These are phyloP conservation scores for Solanum peruvianum DNA, from an alignment of 257 asterid species.

Conservation along the genomic window DNA sequence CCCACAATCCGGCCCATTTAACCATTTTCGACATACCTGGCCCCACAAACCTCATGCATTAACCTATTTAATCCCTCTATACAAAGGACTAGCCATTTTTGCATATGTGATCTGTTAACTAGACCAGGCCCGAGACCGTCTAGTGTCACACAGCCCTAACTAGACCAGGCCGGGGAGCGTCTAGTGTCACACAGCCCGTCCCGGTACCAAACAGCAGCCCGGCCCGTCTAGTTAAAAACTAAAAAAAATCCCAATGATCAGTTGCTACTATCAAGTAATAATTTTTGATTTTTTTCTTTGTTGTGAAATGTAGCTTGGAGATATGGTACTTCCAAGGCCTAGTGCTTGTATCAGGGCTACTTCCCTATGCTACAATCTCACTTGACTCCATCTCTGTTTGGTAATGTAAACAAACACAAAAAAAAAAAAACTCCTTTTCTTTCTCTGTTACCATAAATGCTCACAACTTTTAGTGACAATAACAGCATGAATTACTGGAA, in stretches of 20 bases:
- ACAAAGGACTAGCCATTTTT: background rate
- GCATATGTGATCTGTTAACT: background rate
- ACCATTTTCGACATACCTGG: background rate
- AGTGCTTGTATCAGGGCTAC: slow-evolving; percentile 20
- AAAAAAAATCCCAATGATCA: background rate
- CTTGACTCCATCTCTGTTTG: slow-evolving; percentile 21
- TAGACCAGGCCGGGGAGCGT: background rate
- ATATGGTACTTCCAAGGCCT: slow-evolving; percentile 25
- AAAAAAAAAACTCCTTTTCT: background rate
- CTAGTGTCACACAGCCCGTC: background rate
- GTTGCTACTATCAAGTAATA: background rate
- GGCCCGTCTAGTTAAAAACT: background rate
- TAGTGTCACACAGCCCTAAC: background rate
- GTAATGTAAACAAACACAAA: background rate
- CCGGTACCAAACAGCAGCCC: background rate
- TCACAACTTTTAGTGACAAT: background rate
- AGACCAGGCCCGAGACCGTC: background rate
- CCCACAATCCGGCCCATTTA: background rate
- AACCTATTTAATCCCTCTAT: background rate
- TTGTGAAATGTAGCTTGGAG: slow-evolving; percentile 16
- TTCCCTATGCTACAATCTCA: slow-evolving; percentile 14
- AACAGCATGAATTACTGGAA: slow-evolving; percentile 25
- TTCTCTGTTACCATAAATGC: background rate
- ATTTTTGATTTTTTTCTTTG: background rate
- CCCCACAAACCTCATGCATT: background rate